Evolutionary conservation across 331 rosid genomes (phyloP).

Genomic region (Malus hybrid): DNA sequence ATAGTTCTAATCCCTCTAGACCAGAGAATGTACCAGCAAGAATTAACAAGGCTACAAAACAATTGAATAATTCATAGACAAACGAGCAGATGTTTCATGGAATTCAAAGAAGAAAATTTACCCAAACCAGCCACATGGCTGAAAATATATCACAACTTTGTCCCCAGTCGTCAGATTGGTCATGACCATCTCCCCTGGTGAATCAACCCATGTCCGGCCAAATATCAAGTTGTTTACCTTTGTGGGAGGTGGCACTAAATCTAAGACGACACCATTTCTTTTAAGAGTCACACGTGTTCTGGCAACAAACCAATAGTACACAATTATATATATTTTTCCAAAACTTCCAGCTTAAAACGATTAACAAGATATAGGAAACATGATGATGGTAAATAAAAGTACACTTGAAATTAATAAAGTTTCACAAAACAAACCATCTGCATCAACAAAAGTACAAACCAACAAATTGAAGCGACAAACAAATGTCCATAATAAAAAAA

Average conservation of each 20-base stretch:
- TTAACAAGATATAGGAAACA: background rate
- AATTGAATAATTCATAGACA: background rate
- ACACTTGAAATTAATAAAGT: background rate
- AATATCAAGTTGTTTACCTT: slow-evolving; percentile 89
- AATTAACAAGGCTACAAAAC: background rate
- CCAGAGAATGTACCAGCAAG: background rate
- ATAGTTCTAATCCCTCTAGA: background rate
- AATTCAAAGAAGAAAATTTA: slow-evolving; percentile 17
- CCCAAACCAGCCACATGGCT: slow-evolving; percentile 99
- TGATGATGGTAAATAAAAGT: background rate
- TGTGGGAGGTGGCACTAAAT: slow-evolving; percentile 90
- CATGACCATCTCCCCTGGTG: slow-evolving; percentile 90
- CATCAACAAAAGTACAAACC: background rate
- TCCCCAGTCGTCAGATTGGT: slow-evolving; percentile 78
- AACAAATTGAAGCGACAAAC: background rate
- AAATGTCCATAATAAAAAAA: background rate
- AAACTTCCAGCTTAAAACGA: background rate
- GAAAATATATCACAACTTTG: slow-evolving; percentile 78
- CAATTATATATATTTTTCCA: background rate
- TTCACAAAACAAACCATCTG: background rate
- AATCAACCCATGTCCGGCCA: slow-evolving; percentile 95
- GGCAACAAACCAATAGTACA: slow-evolving; percentile 9
- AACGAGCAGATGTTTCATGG: background rate
- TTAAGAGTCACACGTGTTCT: slow-evolving; percentile 81
- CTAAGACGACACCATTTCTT: slow-evolving; percentile 71